Conservation (phyloP, 75 land plant genomes). For the Sequoiadendron giganteum region DNA sequence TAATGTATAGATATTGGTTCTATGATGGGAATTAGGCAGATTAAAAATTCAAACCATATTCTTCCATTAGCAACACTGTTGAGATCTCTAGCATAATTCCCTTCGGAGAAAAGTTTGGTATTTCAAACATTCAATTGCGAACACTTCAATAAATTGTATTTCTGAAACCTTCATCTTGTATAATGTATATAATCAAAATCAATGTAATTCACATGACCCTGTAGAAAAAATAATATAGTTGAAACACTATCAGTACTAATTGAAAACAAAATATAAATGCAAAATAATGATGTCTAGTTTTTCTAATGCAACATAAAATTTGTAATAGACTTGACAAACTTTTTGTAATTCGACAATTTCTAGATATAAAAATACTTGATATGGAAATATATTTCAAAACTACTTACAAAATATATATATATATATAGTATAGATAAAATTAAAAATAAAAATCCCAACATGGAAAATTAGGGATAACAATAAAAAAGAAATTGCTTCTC, state of each 20-base stretch:
- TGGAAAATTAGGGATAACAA: too few species aligned
- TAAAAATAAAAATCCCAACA: too few species aligned
- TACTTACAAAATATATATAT: too few species aligned
- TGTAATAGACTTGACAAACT: not conserved
- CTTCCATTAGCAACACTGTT: not conserved
- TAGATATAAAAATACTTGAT: not conserved
- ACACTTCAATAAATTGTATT: too few species aligned
- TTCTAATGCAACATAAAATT: not conserved
- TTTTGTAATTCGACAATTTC: not conserved
- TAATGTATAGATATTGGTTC: not conserved
- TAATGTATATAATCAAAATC: too few species aligned
- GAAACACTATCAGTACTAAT: not conserved
- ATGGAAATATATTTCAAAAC: not conserved
- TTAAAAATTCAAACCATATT: not conserved
- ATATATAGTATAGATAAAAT: too few species aligned
- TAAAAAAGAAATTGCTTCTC: too few species aligned
- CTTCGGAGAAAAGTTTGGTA: not conserved
- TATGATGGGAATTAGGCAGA: not conserved
- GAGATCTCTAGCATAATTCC: not conserved
- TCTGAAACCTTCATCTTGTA: too few species aligned
- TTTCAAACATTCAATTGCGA: too few species aligned
- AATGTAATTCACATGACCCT: too few species aligned
- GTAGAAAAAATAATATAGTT: constrained; percentile 7
- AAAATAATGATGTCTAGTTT: not conserved
- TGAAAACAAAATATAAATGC: not conserved